Evolutionary conservation across 768 basidiomycete species (phyloP).

Genomic region (Termitomyces sp.): DNA sequence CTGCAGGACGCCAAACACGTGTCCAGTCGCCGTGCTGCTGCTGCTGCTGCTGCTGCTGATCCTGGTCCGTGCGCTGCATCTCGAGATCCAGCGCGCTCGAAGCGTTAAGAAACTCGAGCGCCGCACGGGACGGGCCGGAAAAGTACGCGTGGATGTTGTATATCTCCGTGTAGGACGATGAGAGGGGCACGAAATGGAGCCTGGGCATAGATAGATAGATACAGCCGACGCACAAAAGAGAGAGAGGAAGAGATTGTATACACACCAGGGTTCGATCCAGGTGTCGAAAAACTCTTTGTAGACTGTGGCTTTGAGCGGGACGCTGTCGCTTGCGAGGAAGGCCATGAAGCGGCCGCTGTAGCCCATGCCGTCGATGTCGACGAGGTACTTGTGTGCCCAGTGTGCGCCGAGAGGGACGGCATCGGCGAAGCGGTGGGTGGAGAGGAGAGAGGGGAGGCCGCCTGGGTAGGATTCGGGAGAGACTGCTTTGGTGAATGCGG

Average conservation of each 20-base stretch:
- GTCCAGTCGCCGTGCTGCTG: too few relatives aligned
- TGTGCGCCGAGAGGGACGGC: conserved; percentile 78
- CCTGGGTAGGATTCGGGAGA: conserved; percentile 70
- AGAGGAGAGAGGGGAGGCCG: conserved; percentile 58
- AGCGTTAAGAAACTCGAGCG: conserved; percentile 26
- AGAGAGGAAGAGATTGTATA: too few relatives aligned
- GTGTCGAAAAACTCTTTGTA: conserved; percentile 89
- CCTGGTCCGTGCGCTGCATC: too few relatives aligned
- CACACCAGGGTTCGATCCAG: conserved; percentile 84
- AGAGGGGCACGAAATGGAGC: conserved; percentile 94
- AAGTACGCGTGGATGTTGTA: conserved; percentile 95
- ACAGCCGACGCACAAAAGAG: too few relatives aligned
- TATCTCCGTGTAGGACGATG: conserved; percentile 80
- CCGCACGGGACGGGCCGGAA: conserved; percentile 69
- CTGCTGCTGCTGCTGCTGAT: too few relatives aligned
- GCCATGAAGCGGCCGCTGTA: conserved; percentile 89
- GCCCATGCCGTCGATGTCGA: conserved; percentile 94
- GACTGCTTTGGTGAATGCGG: conserved; percentile 76
- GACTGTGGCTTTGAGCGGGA: conserved; percentile 84
- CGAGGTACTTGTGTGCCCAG: conserved; percentile 90
- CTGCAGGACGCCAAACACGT: conserved; percentile 21
- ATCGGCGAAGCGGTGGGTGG: conserved; percentile 63
- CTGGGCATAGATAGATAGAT: too few relatives aligned
- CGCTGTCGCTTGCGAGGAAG: conserved; percentile 82
- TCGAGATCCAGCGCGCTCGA: too few relatives aligned